Evolutionary conservation across 2,329 filamentous ascomycete species (phyloP), one percentile per base, ranked within the genome.

Genomic region (Fusarium denticulatum): DNA sequence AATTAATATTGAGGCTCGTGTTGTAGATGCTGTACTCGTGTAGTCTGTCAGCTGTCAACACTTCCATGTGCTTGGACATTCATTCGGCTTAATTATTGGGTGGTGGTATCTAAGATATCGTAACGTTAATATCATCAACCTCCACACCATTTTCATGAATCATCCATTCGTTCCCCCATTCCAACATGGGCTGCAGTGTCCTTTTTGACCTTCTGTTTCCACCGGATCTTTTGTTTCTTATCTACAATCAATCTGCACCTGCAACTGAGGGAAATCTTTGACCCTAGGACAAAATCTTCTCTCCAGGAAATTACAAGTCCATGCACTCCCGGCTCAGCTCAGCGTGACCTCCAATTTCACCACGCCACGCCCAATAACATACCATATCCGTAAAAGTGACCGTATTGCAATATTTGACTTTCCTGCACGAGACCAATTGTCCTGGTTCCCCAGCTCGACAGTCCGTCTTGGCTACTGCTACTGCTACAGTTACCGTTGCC

Each of bases 351-450:
- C 30, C 26, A 46, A 58, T 47, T 56, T 63, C 71, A 74, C 61
- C 71, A 74, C 68, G 64, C 68, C 72, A 74, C 58, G 42, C 53
- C 47, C 49, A 66, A 49, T 60, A 74, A 67, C 72, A 74, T 75
- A 65, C 71, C 66, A 71, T 67, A 55, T 28, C 34, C 34, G 34
- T 55, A 49, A 74, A 57, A 64, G 67, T 60, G 58, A 73, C 49
- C 65, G 56, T 73, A 65, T 71, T 52, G 61, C 49, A 71, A 57
- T 59, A 50, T 43, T 50, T 56, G 62, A 62, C 32, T 26, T 26
- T 55, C 32, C 42, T 45, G 57, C 52, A 74, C 42, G 71, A 71
- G 71, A 64, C 67, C 70, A 53, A 36, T 42, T 36, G 37, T 50
- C 50, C 36, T 47, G 55, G 64, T 70, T 46, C 60, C 55, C 61